Evolutionary conservation across 2,329 filamentous ascomycete genomes (phyloP).

Genomic region (Ophiosphaerella korrae): DNA sequence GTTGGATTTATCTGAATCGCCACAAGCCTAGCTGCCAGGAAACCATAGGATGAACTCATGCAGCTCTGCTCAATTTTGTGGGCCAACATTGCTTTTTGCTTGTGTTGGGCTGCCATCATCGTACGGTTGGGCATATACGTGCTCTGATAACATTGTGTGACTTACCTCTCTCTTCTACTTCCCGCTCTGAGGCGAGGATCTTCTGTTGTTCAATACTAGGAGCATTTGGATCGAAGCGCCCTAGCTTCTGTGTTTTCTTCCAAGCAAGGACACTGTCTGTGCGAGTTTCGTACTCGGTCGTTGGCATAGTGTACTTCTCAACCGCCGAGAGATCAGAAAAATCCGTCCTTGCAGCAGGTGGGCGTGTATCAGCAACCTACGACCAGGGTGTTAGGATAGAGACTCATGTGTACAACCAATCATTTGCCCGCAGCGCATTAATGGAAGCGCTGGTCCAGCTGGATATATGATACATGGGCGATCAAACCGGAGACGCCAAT

Average conservation of each 20-base stretch:
- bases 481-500: conserved; percentile 12
- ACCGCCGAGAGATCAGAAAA: conserved; percentile 81
- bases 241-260: conserved; percentile 95
- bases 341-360: conserved; percentile 74
- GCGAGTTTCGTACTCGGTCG: conserved; percentile 82
- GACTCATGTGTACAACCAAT: conserved; percentile 13
- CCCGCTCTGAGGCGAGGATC: conserved; percentile 68
- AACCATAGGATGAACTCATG: too few relatives aligned
- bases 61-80: neutral
- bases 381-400: conserved; percentile 25
- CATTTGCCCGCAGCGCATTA: conserved; percentile 17
- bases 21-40: conserved; percentile 4
- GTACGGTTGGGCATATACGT: conserved; percentile 19
- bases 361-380: conserved; percentile 81
- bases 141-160: conserved; percentile 15
- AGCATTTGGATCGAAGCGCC: conserved; percentile 89
- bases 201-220: conserved; percentile 75
- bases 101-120: conserved; percentile 15
- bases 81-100: conserved; percentile 22
- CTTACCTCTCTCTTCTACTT: conserved; percentile 71
- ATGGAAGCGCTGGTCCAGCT: conserved; percentile 6
- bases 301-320: conserved; percentile 89
- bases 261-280: conserved; percentile 88
- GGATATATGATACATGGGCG: conserved; percentile 19
- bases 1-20: conserved; percentile 25